A percentile compares a stretch with the other conserved stretches of the same genome.
Evolutionary conservation across 768 basidiomycete genomes (phyloP).

Genomic region (Dictyophora rubrovolvata): DNA sequence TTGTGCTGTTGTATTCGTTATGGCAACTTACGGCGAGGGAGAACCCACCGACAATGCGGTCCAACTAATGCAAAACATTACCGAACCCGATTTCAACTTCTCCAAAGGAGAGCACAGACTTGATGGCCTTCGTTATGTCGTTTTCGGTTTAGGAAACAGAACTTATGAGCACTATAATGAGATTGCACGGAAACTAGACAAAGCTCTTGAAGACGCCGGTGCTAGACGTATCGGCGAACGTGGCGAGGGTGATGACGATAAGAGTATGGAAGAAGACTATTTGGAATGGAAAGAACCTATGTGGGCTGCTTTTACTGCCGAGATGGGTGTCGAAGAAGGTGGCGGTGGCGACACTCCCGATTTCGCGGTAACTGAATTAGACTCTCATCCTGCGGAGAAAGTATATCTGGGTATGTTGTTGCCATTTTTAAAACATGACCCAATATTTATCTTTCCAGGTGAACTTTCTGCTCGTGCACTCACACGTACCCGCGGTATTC

Average conservation of each 20-base stretch:
- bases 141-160: conserved; percentile 87
- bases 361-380: conserved; percentile 82
- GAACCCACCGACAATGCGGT: conserved; percentile 98
- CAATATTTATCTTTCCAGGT: conserved; percentile 32
- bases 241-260: conserved; percentile 98
- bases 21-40: conserved; percentile 98
- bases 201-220: conserved; percentile 65
- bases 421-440: neutral
- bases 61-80: conserved; percentile 83
- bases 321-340: conserved; percentile 87
- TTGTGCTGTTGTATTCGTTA: conserved; percentile 83
- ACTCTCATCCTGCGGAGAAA: conserved; percentile 69
- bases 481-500: conserved; percentile 87
- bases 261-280: conserved; percentile 99
- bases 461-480: conserved; percentile 94
- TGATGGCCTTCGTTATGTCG: conserved; percentile 83
- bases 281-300: conserved; percentile 97
- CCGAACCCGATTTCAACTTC: conserved; percentile 83
- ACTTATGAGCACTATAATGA: conserved; percentile 97
- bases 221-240: conserved; percentile 76
- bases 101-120: conserved; percentile 67
- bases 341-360: conserved; percentile 92
- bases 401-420: conserved; percentile 72
- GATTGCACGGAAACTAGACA: conserved; percentile 73
- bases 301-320: conserved; percentile 83